phyloP scores from a whole-genome alignment of 1,284 basidiomycete genomes.

The Schizophyllum commune region DNA sequence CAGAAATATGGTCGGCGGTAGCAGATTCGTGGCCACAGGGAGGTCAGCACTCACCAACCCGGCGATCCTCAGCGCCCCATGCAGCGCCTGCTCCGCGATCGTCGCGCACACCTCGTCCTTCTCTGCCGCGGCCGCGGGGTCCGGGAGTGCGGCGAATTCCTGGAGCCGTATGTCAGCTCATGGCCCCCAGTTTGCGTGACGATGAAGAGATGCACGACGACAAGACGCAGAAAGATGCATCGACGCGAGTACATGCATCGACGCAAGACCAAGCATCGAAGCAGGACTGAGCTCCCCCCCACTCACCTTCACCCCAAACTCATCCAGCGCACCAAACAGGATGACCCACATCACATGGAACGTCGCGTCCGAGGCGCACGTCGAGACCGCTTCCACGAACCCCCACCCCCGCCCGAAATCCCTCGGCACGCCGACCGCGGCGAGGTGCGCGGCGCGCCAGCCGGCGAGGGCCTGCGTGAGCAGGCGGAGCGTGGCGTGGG shows the following conservation, averaged over 20 bases:
- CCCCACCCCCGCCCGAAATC: conserved; percentile 84
- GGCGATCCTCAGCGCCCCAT: conserved; percentile 80
- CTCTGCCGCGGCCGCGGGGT: conserved; percentile 15
- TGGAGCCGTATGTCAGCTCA: not conserved
- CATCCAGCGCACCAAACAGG: conserved; percentile 66
- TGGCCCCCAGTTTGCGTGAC: too few relatives aligned
- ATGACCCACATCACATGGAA: conserved; percentile 89
- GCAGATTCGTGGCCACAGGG: too few relatives aligned
- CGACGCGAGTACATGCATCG: too few relatives aligned
- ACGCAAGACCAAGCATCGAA: too few relatives aligned
- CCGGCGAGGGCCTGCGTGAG: conserved; percentile 56
- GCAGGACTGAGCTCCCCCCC: too few relatives aligned
- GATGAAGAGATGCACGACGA: too few relatives aligned
- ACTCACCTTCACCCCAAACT: not conserved
- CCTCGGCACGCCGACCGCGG: conserved; percentile 75
- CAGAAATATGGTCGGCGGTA: too few relatives aligned
- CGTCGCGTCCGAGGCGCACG: conserved; percentile 79
- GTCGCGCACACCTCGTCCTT: conserved; percentile 62
- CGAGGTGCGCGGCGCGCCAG: conserved; percentile 75
- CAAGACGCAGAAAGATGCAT: too few relatives aligned
- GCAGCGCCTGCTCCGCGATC: conserved; percentile 73
- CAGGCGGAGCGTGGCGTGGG: conserved; percentile 49
- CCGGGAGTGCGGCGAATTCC: not conserved
- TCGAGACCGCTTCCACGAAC: conserved; percentile 60
- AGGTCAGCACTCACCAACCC: conserved; percentile 65